Percentiles rank a stretch among this genome's conserved stretches.
phyloP scores from a whole-genome alignment of 805 yeast genomes.

The Groenewaldozyma salmanticensis region DNA sequence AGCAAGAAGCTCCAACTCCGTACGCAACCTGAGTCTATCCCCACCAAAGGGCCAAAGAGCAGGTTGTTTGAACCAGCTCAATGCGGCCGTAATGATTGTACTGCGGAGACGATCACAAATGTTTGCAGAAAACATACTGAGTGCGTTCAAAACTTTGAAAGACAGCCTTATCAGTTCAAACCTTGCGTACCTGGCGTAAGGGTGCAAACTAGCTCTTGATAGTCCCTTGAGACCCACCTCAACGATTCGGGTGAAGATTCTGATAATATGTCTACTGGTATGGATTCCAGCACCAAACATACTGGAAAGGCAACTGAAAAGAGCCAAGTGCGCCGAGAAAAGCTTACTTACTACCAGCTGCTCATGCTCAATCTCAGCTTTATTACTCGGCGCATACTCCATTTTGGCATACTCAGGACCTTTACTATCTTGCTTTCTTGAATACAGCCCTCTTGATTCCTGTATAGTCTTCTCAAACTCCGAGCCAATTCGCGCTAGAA shows the following conservation, averaged over 20 bases:
- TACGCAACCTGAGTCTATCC: slow-evolving; percentile 57
- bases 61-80: slow-evolving; percentile 67
- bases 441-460: slow-evolving; percentile 53
- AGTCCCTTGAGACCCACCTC: slow-evolving; percentile 39
- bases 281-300: slow-evolving; percentile 71
- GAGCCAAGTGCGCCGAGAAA: slow-evolving; percentile 57
- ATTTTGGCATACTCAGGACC: slow-evolving; percentile 59
- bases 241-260: slow-evolving; percentile 54
- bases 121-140: slow-evolving; percentile 39
- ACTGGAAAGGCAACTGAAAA: slow-evolving; percentile 61
- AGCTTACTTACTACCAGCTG: slow-evolving; percentile 40
- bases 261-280: slow-evolving; percentile 60
- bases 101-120: slow-evolving; percentile 37
- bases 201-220: slow-evolving; percentile 63
- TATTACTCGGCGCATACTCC: slow-evolving; percentile 86
- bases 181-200: slow-evolving; percentile 65
- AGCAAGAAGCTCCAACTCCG: slow-evolving; percentile 53
- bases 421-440: slow-evolving; percentile 41
- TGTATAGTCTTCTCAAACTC: slow-evolving; percentile 62
- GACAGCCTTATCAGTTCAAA: slow-evolving; percentile 66
- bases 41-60: slow-evolving; percentile 77
- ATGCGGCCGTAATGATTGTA: slow-evolving; percentile 51
- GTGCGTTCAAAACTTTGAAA: slow-evolving; percentile 51
- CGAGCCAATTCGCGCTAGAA: slow-evolving; percentile 59
- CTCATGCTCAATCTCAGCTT: slow-evolving; percentile 41